A percentile compares a stretch with the other conserved stretches of the same genome.
phyloP scores from a whole-genome alignment of 2,329 filamentous ascomycete species.

The Hymenoscyphus repandus region DNA sequence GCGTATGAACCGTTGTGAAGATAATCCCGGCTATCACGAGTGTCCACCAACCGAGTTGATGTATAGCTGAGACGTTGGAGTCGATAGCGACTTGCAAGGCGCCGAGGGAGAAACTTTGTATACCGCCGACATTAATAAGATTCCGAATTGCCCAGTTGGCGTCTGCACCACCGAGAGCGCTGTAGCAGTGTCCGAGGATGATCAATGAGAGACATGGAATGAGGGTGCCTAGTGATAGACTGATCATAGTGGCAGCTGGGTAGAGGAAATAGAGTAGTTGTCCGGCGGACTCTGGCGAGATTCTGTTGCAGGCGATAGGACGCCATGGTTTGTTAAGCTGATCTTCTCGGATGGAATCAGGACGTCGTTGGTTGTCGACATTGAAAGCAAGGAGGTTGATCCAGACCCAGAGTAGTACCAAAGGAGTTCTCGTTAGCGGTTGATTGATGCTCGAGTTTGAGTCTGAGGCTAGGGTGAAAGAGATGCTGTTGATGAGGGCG shows the following conservation, averaged over 20 bases:
- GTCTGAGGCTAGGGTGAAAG: no score
- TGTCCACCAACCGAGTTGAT: background rate
- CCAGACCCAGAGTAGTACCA: background rate
- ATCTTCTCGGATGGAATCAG: background rate
- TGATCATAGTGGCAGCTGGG: background rate
- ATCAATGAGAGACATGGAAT: background rate
- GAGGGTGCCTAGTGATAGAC: background rate
- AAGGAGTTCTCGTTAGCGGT: no score
- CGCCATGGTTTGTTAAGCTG: slow-evolving; percentile 27
- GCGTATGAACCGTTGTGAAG: background rate
- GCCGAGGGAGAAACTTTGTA: background rate
- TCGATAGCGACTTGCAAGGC: background rate
- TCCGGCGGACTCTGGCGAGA: slow-evolving; percentile 11
- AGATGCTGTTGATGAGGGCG: background rate
- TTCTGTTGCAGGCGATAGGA: slow-evolving; percentile 24
- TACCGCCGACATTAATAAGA: slow-evolving; percentile 1
- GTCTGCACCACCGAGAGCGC: background rate
- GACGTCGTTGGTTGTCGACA: background rate
- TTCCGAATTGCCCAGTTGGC: background rate
- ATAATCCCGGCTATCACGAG: background rate
- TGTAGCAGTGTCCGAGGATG: background rate
- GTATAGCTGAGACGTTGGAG: background rate
- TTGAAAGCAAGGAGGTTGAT: background rate
- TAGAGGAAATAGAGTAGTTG: background rate
- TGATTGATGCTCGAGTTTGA: no score